phyloP scores from a whole-genome alignment of 108 stramenopile species.

The Ochromonas danica region DNA sequence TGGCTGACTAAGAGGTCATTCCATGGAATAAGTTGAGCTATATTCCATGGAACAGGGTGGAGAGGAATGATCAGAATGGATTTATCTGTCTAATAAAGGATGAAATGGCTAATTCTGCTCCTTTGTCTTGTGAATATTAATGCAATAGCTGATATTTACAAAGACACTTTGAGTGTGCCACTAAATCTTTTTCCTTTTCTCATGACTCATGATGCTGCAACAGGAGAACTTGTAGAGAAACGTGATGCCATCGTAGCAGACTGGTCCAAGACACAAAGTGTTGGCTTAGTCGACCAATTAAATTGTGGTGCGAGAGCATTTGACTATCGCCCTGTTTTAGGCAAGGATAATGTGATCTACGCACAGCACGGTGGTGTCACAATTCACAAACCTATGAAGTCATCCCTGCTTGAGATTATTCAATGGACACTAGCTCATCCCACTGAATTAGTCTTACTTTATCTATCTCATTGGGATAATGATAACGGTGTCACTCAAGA shows the following conservation, averaged over 20 bases:
- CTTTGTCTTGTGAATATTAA: too few species aligned
- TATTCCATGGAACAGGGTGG: too few species aligned
- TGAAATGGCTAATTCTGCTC: too few species aligned
- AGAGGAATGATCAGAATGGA: too few species aligned
- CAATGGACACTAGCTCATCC: background rate
- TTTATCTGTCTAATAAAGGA: too few species aligned
- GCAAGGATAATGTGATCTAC: background rate
- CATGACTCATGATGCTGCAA: slow-evolving; percentile 33
- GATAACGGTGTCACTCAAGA: background rate
- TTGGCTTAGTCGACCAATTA: slow-evolving; percentile 23
- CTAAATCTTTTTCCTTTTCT: too few species aligned
- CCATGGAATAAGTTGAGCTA: too few species aligned
- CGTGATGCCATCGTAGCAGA: background rate
- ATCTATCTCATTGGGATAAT: slow-evolving; percentile 5
- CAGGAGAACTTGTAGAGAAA: background rate
- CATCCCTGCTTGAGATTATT: background rate
- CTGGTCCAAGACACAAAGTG: slow-evolving; percentile 28
- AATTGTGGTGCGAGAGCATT: slow-evolving; percentile 28
- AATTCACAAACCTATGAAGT: background rate
- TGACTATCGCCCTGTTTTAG: slow-evolving; percentile 3
- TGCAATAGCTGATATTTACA: too few species aligned
- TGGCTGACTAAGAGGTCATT: too few species aligned
- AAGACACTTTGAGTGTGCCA: too few species aligned
- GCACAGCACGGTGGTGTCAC: slow-evolving; percentile 28
- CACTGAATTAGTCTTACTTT: slow-evolving; percentile 10